phyloP scores from a whole-genome alignment of 2,329 filamentous ascomycete species.

The Cylindrodendrum hubeiense region DNA sequence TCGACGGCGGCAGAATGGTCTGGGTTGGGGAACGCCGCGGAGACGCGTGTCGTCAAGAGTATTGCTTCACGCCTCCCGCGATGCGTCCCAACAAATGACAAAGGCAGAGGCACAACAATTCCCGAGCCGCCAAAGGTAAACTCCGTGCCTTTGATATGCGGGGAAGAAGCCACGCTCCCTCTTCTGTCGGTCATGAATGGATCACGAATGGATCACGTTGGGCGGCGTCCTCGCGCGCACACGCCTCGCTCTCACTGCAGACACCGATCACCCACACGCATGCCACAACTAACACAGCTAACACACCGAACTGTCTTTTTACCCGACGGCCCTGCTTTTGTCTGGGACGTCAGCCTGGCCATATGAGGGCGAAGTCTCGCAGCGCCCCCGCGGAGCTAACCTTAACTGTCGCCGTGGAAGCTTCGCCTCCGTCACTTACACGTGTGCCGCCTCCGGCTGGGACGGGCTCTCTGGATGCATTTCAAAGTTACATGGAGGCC shows the following conservation, averaged over 20 bases:
- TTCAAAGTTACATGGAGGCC: background rate
- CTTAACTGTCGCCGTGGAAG: constrained; percentile 8
- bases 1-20: no score
- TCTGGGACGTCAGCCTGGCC: background rate
- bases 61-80: background rate
- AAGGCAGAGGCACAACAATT: background rate
- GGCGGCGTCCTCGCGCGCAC: background rate
- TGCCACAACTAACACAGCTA: no score
- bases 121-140: background rate
- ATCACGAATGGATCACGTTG: background rate
- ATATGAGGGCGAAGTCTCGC: constrained; percentile 14
- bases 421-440: background rate
- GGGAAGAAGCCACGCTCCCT: background rate
- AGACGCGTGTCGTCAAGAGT: constrained; percentile 29
- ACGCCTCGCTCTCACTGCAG: background rate
- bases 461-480: background rate
- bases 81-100: background rate
- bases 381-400: constrained; percentile 10
- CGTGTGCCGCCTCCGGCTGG: background rate
- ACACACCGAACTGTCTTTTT: background rate
- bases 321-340: background rate
- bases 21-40: background rate
- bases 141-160: background rate
- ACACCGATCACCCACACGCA: background rate
- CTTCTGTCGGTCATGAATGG: background rate